Evolutionary conservation across 352 stramenopile species (phyloP).

Genomic region (Poterioochromonas sp.): DNA sequence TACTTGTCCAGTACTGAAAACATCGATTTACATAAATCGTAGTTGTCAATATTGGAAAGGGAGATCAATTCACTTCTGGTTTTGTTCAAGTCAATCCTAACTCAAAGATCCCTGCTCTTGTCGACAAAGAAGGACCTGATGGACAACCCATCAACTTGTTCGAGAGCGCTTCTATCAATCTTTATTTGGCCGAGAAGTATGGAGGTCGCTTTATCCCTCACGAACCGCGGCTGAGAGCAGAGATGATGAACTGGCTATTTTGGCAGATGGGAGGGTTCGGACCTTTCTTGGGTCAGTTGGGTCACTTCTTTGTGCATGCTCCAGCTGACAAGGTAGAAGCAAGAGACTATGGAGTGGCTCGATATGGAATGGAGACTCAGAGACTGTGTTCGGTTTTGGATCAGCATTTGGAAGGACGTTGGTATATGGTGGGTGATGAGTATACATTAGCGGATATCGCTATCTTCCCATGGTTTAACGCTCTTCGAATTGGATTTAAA

Average conservation of each 20-base stretch:
- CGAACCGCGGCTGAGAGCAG: slow-evolving; percentile 43
- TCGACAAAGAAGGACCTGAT: slow-evolving; percentile 45
- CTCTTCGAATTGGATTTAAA: slow-evolving; percentile 41
- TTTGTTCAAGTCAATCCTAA: slow-evolving; percentile 68
- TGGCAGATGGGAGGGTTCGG: slow-evolving; percentile 53
- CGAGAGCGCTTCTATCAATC: slow-evolving; percentile 57
- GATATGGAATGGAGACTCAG: slow-evolving; percentile 61
- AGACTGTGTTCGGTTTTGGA: slow-evolving; percentile 59
- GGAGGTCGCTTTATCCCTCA: slow-evolving; percentile 51
- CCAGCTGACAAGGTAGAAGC: neutral
- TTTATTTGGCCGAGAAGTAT: slow-evolving; percentile 61
- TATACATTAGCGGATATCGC: slow-evolving; percentile 64
- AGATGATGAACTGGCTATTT: slow-evolving; percentile 64
- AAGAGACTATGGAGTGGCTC: slow-evolving; percentile 38
- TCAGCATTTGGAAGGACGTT: slow-evolving; percentile 51
- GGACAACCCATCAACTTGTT: slow-evolving; percentile 51
- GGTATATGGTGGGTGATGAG: slow-evolving; percentile 54
- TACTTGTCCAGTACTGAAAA: slow-evolving; percentile 46
- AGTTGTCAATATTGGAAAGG: slow-evolving; percentile 33
- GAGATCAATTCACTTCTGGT: slow-evolving; percentile 58
- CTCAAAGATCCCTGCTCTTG: slow-evolving; percentile 63
- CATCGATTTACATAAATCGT: slow-evolving; percentile 26
- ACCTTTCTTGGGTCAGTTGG: slow-evolving; percentile 44
- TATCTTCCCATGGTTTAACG: slow-evolving; percentile 56
- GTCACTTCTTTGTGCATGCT: neutral